phyloP scores from a whole-genome alignment of 495 filamentous ascomycete genomes.

The Paragyromitra xinjiangensis region DNA sequence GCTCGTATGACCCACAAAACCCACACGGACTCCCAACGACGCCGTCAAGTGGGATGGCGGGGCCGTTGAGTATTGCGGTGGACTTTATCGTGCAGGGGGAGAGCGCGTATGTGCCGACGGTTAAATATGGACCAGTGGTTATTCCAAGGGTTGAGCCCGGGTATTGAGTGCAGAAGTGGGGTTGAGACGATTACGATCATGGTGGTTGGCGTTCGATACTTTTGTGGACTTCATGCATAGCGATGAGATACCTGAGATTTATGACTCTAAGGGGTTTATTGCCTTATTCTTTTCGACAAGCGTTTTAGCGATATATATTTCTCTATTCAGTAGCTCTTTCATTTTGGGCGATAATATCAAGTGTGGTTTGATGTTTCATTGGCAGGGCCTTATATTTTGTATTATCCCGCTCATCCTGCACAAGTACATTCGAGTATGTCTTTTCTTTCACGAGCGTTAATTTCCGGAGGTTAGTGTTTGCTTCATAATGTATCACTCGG shows the following conservation, averaged over 20 bases:
- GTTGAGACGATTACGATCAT: slow-evolving; percentile 47
- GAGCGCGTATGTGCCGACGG: slow-evolving; percentile 76
- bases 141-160: slow-evolving; percentile 92
- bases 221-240: slow-evolving; percentile 25
- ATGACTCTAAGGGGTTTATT: slow-evolving; percentile 5
- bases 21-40: slow-evolving; percentile 64
- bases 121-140: slow-evolving; percentile 97
- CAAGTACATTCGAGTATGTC: slow-evolving; percentile 1
- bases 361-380: not conserved
- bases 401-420: not conserved
- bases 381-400: slow-evolving; percentile 12
- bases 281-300: slow-evolving; percentile 13
- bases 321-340: slow-evolving; percentile 13
- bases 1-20: slow-evolving; percentile 88
- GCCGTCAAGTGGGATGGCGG: slow-evolving; percentile 62
- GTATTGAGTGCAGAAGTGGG: slow-evolving; percentile 59
- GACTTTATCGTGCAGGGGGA: slow-evolving; percentile 98
- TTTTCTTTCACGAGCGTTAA: not conserved
- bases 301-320: slow-evolving; percentile 29
- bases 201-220: slow-evolving; percentile 11
- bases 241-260: slow-evolving; percentile 14
- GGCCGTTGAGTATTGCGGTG: slow-evolving; percentile 86
- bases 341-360: slow-evolving; percentile 11
- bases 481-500: slow-evolving; percentile 4
- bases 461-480: not conserved